Evolutionary conservation across 2,329 filamentous ascomycete genomes (phyloP).

Genomic region (Colletotrichum neosansevieriae): DNA sequence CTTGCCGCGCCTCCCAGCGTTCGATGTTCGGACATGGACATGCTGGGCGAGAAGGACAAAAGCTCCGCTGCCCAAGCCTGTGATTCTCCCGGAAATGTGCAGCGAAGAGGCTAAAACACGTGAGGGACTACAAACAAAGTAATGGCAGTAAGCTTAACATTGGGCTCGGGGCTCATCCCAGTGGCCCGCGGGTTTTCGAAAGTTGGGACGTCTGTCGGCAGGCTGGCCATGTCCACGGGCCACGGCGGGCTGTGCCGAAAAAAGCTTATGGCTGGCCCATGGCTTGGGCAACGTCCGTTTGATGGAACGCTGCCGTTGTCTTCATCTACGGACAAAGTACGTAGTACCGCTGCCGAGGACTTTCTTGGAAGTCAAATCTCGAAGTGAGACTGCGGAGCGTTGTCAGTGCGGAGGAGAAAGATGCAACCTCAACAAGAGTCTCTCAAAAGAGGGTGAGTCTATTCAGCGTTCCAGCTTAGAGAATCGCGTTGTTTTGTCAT

Average conservation of each 20-base stretch:
- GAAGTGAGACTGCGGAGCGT: background rate
- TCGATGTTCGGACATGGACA: constrained; percentile 6
- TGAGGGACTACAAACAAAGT: background rate
- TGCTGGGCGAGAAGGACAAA: background rate
- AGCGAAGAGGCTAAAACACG: background rate
- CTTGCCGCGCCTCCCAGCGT: background rate
- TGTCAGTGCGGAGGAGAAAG: background rate
- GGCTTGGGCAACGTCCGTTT: background rate
- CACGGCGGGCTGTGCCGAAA: constrained; percentile 16
- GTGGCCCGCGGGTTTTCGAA: background rate
- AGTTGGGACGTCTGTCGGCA: background rate
- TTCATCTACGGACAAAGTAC: constrained; percentile 1
- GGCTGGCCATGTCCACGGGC: constrained; percentile 3
- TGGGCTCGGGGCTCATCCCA: background rate
- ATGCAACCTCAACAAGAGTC: background rate
- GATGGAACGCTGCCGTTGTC: background rate
- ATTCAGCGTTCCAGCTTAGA: too few relatives aligned
- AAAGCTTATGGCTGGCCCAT: constrained; percentile 4
- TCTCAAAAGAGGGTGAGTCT: constrained; percentile 9
- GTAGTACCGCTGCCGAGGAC: background rate
- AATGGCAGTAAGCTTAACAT: constrained; percentile 5
- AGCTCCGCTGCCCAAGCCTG: background rate
- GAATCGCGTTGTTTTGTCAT: too few relatives aligned
- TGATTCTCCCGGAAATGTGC: background rate
- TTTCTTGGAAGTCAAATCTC: background rate